Percentiles rank a stretch among this genome's conserved stretches.
Conservation (phyloP, 2,329 filamentous ascomycete species). For the Elsinoe ampelina region DNA sequence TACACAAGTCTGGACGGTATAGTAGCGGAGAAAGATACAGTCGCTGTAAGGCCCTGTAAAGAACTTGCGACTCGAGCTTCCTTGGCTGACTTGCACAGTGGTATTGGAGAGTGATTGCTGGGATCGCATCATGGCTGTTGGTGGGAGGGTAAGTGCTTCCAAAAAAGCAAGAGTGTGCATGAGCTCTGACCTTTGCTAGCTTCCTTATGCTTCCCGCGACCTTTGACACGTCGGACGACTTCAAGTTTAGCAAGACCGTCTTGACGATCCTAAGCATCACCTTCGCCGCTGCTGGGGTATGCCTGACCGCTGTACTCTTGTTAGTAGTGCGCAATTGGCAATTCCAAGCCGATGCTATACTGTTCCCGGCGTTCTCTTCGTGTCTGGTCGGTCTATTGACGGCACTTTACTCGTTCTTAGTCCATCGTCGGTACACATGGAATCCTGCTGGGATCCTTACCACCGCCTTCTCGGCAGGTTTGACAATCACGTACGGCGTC, state of each 20-base stretch:
- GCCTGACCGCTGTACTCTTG: conserved; percentile 39
- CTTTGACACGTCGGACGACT: conserved; percentile 32
- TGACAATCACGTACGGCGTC: conserved; percentile 33
- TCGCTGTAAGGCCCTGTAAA: neutral
- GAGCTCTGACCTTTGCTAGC: conserved; percentile 23
- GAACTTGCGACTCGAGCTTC: neutral
- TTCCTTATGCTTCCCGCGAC: conserved; percentile 42
- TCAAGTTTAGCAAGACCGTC: conserved; percentile 32
- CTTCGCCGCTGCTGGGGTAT: conserved; percentile 40
- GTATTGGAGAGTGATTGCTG: conserved; percentile 41
- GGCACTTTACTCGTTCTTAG: conserved; percentile 39
- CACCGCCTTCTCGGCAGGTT: conserved; percentile 32
- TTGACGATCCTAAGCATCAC: conserved; percentile 39
- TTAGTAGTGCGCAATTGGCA: conserved; percentile 37
- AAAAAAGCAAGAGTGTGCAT: conserved; percentile 10
- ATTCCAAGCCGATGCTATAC: conserved; percentile 41
- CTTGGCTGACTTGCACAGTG: conserved; percentile 25
- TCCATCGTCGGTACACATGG: conserved; percentile 34
- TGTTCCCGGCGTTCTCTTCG: conserved; percentile 36
- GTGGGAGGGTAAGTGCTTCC: conserved; percentile 35
- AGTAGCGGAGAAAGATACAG: conserved; percentile 17
- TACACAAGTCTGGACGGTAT: conserved; percentile 25
- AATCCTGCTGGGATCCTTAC: conserved; percentile 35
- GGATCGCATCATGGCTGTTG: conserved; percentile 39
- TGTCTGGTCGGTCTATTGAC: conserved; percentile 40